Conservation (phyloP, 75 land plant species). For the Cryptomeria japonica region DNA sequence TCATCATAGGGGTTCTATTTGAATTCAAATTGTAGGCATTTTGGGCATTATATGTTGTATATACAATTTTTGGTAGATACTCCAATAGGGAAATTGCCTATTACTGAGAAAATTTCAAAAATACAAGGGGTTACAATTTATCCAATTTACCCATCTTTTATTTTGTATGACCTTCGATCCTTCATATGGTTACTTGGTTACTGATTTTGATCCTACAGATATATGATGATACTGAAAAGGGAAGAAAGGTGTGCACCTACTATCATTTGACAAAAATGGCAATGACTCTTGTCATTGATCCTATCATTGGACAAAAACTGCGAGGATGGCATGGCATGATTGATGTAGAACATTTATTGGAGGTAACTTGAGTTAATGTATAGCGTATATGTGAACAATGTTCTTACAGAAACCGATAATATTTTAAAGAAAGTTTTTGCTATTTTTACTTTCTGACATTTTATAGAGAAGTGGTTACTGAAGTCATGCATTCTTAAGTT, state of each 20-base stretch:
- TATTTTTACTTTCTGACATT: neutral
- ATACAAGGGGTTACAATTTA: neutral
- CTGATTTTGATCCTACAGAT: conserved; percentile 40
- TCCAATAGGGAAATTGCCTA: neutral
- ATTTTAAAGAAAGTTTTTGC: neutral
- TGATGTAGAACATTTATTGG: conserved; percentile 81
- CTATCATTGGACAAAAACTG: conserved; percentile 97
- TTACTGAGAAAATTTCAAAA: neutral
- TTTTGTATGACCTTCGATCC: neutral
- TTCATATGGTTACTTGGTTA: no score
- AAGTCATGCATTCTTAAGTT: neutral
- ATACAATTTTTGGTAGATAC: neutral
- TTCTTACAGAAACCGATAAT: neutral
- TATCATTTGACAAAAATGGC: conserved; percentile 78
- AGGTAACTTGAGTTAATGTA: conserved; percentile 47
- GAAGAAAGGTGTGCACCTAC: conserved; percentile 95
- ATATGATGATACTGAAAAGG: conserved; percentile 92
- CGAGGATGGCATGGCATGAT: conserved; percentile 93
- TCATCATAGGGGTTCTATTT: neutral
- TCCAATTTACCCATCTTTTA: neutral
- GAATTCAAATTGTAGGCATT: neutral
- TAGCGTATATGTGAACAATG: neutral
- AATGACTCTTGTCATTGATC: conserved; percentile 81
- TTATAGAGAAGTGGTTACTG: neutral
- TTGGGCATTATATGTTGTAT: neutral